Base-by-base conservation (phyloP, 2,329 filamentous ascomycete genomes). In the Fusarium foetens region DNA sequence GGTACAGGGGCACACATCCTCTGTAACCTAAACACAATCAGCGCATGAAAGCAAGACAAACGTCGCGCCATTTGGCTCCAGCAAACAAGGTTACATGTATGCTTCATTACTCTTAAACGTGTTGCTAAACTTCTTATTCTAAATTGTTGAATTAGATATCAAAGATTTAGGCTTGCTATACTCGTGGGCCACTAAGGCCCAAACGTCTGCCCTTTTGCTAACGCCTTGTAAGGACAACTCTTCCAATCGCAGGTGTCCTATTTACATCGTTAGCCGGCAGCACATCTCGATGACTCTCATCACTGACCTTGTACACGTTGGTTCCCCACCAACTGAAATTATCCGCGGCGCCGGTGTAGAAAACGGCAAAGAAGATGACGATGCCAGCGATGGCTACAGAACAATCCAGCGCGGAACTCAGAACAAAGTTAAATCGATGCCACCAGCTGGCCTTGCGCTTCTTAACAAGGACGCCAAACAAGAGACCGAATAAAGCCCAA, bases 341-440 rank as follows among this genome's bases (percentile, higher is more conserved):
- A 16, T 75, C 69, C 4, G 74, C 70, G 1, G 72, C 79, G 1
- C 77, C 77, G 0, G 78, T 79, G 48, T 80, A 81, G 38, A 79
- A 77, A 3, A 81, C 51, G 35, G 78, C 68, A 36, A 81, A 81
- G 66, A 81, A 81, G 21, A 80, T 81, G 17, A 81, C 29, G n/a
- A 81, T 76, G 10, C 74, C 77, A 21, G 76, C 75, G 46, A 81
- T 77, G 5, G 78, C 79, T 11, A 79, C 72, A 2, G 78, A 79
- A 27, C 76, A 79, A 46, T 80, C 79, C 17, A 82, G 53, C 0
- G 79, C 79, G 2, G 79, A 75, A 53, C 76, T 79, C 12, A 81
- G 71, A 13, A 81, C 76, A 39, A 80, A 81, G 35, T 80, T 80
- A 38, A 80, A 79, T 27, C 71, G 57, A 8, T 63, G 72, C 79